Percentiles rank a stretch among this genome's conserved stretches.
Conservation (phyloP, 192 early-diverging fungal species). For the Coemansia sp. region DNA sequence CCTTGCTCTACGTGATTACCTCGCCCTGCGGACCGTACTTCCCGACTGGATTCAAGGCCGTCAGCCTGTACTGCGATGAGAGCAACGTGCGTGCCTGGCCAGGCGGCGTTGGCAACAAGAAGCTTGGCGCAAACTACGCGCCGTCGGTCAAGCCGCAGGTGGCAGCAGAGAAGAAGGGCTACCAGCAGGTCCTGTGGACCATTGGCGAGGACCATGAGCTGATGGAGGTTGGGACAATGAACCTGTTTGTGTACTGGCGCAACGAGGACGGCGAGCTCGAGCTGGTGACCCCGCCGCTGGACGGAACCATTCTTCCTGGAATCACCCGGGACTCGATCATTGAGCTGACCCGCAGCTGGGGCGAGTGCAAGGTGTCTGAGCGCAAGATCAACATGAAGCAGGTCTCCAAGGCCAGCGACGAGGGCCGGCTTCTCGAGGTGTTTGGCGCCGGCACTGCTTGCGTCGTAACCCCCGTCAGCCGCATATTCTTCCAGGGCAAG, state of each 20-base stretch:
- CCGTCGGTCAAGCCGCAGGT: conserved; percentile 69
- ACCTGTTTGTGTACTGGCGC: conserved; percentile 88
- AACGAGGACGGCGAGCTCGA: conserved; percentile 81
- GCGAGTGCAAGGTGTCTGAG: conserved; percentile 86
- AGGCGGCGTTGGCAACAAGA: conserved; percentile 89
- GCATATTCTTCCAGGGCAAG: conserved; percentile 72
- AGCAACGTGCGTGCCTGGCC: conserved; percentile 93
- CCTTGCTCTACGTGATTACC: conserved; percentile 84
- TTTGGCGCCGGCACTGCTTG: conserved; percentile 96
- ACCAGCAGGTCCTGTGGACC: conserved; percentile 93
- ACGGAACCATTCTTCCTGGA: conserved; percentile 94
- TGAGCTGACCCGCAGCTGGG: conserved; percentile 73
- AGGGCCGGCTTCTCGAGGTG: conserved; percentile 84
- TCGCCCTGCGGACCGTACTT: conserved; percentile 96
- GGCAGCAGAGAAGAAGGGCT: conserved; percentile 83
- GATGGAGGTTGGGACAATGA: conserved; percentile 98
- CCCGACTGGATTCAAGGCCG: conserved; percentile 89
- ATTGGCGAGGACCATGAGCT: conserved; percentile 83
- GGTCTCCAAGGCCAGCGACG: conserved; percentile 70
- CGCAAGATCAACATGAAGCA: conserved; percentile 79
- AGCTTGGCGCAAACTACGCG: conserved; percentile 75
- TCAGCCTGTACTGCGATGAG: conserved; percentile 80
- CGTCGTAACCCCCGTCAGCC: conserved; percentile 91
- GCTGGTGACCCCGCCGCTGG: conserved; percentile 87
- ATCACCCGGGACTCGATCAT: conserved; percentile 95